phyloP scores from a whole-genome alignment of 169 alveolate genomes.

The Eimeria nieschulzi region DNA sequence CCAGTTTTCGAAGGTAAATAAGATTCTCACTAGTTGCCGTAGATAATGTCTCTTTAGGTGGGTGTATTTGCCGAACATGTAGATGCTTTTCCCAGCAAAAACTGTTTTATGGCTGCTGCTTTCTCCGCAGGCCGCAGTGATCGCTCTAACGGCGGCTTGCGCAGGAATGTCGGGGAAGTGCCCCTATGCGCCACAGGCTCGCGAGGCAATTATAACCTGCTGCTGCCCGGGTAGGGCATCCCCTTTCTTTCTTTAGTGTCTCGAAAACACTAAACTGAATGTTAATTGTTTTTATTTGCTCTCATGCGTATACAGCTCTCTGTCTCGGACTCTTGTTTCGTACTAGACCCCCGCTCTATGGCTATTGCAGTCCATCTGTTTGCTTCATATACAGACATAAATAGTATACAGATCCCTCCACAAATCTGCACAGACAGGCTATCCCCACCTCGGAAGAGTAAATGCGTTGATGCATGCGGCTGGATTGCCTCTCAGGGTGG shows the following conservation, averaged over 20 bases:
- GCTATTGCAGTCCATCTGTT: too few relatives aligned
- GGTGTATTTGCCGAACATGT: background rate
- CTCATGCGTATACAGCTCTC: background rate
- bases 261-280: background rate
- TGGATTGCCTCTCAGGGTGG: slow-evolving; percentile 51
- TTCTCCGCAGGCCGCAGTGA: slow-evolving; percentile 33
- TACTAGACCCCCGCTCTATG: too few relatives aligned
- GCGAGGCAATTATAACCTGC: slow-evolving; percentile 35
- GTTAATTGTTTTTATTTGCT: background rate
- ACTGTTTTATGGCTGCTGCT: background rate
- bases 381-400: too few relatives aligned
- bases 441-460: too few relatives aligned
- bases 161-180: slow-evolving; percentile 24
- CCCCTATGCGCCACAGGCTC: background rate
- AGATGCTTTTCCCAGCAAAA: too few relatives aligned
- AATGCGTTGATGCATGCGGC: too few relatives aligned
- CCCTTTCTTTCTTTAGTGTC: background rate
- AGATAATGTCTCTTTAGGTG: background rate
- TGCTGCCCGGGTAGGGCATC: slow-evolving; percentile 55
- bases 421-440: too few relatives aligned
- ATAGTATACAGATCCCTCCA: too few relatives aligned
- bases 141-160: slow-evolving; percentile 31
- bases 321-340: background rate
- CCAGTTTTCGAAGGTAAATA: slow-evolving; percentile 2
- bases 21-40: background rate